phyloP scores from a whole-genome alignment of 805 yeast genomes.

The Candida cerambycidarum region DNA sequence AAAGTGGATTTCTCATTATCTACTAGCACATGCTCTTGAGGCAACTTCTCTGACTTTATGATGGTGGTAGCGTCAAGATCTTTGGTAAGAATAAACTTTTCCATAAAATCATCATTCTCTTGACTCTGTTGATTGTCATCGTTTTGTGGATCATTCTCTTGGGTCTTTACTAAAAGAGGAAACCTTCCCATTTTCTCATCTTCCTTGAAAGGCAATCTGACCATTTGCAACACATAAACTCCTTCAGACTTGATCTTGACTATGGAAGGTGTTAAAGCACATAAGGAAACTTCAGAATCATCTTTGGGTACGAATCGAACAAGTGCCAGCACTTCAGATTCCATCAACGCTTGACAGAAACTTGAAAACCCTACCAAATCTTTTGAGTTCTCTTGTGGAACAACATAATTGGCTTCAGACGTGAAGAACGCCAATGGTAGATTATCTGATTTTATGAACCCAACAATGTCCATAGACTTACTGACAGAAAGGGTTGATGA shows the following conservation, averaged over 20 bases:
- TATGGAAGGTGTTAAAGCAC: conserved; percentile 55
- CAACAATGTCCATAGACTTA: conserved; percentile 64
- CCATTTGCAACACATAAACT: conserved; percentile 46
- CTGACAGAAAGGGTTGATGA: conserved; percentile 43
- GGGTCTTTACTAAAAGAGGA: conserved; percentile 21
- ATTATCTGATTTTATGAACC: conserved; percentile 46
- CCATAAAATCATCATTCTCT: conserved; percentile 11
- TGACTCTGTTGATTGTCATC: too few relatives aligned
- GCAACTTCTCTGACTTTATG: conserved; percentile 1
- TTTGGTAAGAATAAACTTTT: conserved; percentile 17
- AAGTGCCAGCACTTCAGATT: conserved; percentile 49
- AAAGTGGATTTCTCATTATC: conserved; percentile 18
- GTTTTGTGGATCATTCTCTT: conserved; percentile 6
- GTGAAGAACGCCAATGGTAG: conserved; percentile 62
- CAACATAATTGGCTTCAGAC: conserved; percentile 57
- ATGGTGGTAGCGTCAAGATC: conserved; percentile 20
- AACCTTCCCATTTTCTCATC: conserved; percentile 67
- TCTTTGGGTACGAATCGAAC: conserved; percentile 61
- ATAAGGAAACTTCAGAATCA: conserved; percentile 48
- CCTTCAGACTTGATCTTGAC: conserved; percentile 8
- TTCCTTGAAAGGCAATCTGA: conserved; percentile 68
- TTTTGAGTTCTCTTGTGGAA: conserved; percentile 35
- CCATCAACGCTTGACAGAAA: conserved; percentile 53
- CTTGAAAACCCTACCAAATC: conserved; percentile 28
- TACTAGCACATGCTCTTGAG: conserved; percentile 8